Conservation (phyloP, 2,329 filamentous ascomycete genomes). For the Pseudogymnoascus sp. region DNA sequence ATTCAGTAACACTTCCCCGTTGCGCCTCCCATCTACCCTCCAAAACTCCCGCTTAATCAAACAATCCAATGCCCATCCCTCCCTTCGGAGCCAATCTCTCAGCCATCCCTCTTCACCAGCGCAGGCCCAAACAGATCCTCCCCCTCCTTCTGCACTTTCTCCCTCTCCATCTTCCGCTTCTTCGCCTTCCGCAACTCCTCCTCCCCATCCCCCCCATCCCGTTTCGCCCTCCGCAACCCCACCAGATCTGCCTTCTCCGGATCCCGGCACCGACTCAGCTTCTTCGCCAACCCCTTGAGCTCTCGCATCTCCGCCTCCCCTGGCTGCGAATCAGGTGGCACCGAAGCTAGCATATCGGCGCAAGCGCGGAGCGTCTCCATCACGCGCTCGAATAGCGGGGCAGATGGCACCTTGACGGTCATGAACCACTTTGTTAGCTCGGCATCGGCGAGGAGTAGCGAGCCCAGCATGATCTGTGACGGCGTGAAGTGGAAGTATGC, state of each 20-base stretch:
- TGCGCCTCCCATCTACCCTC: neutral
- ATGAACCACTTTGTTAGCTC: conserved; percentile 38
- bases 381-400: conserved; percentile 37
- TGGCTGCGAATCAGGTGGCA: conserved; percentile 33
- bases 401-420: conserved; percentile 22
- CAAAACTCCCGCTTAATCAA: neutral
- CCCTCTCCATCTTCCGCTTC: conserved; percentile 36
- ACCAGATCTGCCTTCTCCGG: conserved; percentile 67
- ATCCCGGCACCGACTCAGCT: conserved; percentile 65
- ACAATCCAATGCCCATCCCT: neutral
- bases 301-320: conserved; percentile 32
- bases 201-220: conserved; percentile 33
- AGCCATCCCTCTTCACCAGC: conserved; percentile 15
- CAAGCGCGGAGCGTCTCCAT: conserved; percentile 42
- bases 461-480: conserved; percentile 83
- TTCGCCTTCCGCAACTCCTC: conserved; percentile 24
- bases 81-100: neutral
- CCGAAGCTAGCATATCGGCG: conserved; percentile 45
- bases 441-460: conserved; percentile 66
- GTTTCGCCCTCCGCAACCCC: conserved; percentile 56
- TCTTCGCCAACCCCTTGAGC: conserved; percentile 54
- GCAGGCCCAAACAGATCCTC: conserved; percentile 28
- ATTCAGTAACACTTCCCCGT: neutral
- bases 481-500: conserved; percentile 97
- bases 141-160: conserved; percentile 28